These are phyloP conservation scores for Cyberlindnera suaveolens DNA, from an alignment of 805 yeast genomes.

Conservation along the genomic window DNA sequence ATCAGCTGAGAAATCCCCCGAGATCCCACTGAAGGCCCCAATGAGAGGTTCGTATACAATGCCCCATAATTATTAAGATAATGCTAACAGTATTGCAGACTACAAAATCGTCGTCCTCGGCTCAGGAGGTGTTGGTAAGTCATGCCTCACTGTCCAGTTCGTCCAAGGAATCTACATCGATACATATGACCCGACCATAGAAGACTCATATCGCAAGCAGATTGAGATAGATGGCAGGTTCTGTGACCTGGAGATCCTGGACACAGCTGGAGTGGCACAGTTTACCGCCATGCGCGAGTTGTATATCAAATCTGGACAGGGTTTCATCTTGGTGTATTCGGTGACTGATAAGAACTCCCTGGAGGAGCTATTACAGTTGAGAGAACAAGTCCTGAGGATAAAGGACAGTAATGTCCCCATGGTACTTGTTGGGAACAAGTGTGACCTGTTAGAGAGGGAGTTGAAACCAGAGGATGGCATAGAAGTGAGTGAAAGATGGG, in stretches of 20 bases:
- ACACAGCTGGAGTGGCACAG: slow-evolving; percentile 93
- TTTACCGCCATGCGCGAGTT: slow-evolving; percentile 93
- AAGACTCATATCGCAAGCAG: slow-evolving; percentile 88
- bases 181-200: slow-evolving; percentile 94
- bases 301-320: slow-evolving; percentile 83
- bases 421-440: slow-evolving; percentile 88
- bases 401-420: slow-evolving; percentile 80
- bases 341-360: slow-evolving; percentile 74
- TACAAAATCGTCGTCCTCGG: slow-evolving; percentile 89
- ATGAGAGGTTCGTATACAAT: slow-evolving; percentile 1
- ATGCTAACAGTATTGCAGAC: slow-evolving; percentile 34
- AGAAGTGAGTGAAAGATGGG: slow-evolving; percentile 79
- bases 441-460: slow-evolving; percentile 74
- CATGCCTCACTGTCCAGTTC: slow-evolving; percentile 87
- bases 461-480: slow-evolving; percentile 78
- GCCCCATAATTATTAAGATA: background rate
- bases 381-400: slow-evolving; percentile 80
- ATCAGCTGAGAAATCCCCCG: too few species aligned
- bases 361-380: slow-evolving; percentile 67
- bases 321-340: slow-evolving; percentile 81
- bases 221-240: slow-evolving; percentile 84
- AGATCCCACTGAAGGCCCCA: background rate
- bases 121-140: slow-evolving; percentile 97
- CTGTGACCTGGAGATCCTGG: slow-evolving; percentile 80
- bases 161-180: slow-evolving; percentile 88